These are phyloP conservation scores for Neurospora terricola DNA, from an alignment of 495 filamentous ascomycete genomes.

Conservation along the genomic window DNA sequence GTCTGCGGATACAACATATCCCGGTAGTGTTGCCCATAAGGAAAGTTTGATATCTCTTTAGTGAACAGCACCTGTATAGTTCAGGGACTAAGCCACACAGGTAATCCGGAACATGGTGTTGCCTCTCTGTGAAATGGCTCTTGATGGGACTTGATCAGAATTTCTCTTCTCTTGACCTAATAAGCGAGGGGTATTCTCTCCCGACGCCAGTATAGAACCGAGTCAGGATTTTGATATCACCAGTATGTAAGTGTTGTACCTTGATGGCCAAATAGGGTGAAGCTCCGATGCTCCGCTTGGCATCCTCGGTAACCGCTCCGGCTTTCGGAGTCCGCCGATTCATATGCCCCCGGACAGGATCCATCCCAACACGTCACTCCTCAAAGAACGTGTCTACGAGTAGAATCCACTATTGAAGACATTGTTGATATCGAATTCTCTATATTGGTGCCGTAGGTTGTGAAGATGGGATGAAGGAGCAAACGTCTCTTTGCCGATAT, in stretches of 20 bases:
- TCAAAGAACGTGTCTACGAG: background rate
- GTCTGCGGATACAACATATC: background rate
- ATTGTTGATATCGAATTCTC: background rate
- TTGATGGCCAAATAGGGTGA: background rate
- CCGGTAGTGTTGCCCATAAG: background rate
- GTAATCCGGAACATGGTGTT: too few relatives aligned
- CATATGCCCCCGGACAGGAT: background rate
- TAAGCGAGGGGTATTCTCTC: too few relatives aligned
- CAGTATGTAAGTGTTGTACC: background rate
- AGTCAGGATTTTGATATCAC: too few relatives aligned
- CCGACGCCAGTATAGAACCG: too few relatives aligned
- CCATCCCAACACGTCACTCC: background rate
- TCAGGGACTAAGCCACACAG: too few relatives aligned
- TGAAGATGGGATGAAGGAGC: background rate
- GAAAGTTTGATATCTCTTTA: too few relatives aligned
- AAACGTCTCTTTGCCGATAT: background rate
- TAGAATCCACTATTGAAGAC: background rate
- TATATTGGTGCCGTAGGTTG: background rate
- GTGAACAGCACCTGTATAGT: too few relatives aligned
- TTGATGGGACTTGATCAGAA: too few relatives aligned
- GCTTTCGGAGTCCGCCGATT: background rate
- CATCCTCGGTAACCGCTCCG: background rate
- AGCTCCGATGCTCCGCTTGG: background rate
- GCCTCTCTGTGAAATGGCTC: too few relatives aligned
- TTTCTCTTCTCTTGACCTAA: too few relatives aligned